phyloP scores from a whole-genome alignment of 2,329 filamentous ascomycete species.

The Cryphonectria japonica region DNA sequence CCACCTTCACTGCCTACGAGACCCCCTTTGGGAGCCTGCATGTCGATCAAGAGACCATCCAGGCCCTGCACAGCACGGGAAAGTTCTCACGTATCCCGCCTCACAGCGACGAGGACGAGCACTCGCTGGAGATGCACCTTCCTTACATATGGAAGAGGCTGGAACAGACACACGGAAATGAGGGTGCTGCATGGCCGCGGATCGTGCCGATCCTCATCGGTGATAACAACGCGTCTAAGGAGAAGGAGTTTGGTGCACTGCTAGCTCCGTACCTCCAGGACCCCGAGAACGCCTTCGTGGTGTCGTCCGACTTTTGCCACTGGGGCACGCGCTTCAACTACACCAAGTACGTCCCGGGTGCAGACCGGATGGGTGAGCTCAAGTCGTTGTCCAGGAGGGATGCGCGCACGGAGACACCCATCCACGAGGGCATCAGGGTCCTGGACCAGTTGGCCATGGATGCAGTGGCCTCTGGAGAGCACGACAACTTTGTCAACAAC shows the following conservation, averaged over 20 bases:
- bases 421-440: slow-evolving; percentile 82
- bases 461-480: slow-evolving; percentile 76
- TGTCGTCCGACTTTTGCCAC: slow-evolving; percentile 96
- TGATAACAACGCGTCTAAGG: slow-evolving; percentile 66
- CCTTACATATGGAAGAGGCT: slow-evolving; percentile 87
- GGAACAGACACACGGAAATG: slow-evolving; percentile 51
- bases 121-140: slow-evolving; percentile 95
- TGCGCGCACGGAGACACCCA: slow-evolving; percentile 52
- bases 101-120: slow-evolving; percentile 76
- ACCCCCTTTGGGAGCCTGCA: slow-evolving; percentile 75
- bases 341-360: slow-evolving; percentile 70
- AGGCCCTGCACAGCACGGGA: slow-evolving; percentile 53
- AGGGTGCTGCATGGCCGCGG: slow-evolving; percentile 57
- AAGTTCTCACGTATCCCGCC: slow-evolving; percentile 68
- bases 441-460: slow-evolving; percentile 84
- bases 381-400: slow-evolving; percentile 41
- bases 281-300: slow-evolving; percentile 76
- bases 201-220: slow-evolving; percentile 89
- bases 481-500: slow-evolving; percentile 70
- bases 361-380: slow-evolving; percentile 44
- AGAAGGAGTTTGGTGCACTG: slow-evolving; percentile 69
- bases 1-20: slow-evolving; percentile 69
- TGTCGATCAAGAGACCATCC: slow-evolving; percentile 63
- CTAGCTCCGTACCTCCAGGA: slow-evolving; percentile 79
- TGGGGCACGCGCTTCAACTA: slow-evolving; percentile 89